phyloP scores from a whole-genome alignment of 2,329 filamentous ascomycete species.

The Penicillium sp. region DNA sequence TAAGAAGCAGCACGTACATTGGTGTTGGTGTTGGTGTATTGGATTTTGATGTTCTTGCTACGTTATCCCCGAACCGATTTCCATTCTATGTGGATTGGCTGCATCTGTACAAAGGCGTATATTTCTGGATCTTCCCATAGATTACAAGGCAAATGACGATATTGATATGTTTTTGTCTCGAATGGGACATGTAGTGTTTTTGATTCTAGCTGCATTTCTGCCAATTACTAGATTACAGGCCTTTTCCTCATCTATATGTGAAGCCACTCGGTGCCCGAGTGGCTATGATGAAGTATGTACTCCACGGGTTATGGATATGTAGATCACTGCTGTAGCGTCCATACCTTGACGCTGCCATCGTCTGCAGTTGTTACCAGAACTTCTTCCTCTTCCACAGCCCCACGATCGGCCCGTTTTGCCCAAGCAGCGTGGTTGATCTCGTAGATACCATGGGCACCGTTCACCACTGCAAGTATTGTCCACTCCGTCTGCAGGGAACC shows the following conservation, averaged over 20 bases:
- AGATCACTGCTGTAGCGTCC: slow-evolving; percentile 55
- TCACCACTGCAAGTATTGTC: slow-evolving; percentile 67
- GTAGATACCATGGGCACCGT: slow-evolving; percentile 83
- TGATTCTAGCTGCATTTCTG: neutral
- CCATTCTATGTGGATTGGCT: neutral
- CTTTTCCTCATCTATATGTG: neutral
- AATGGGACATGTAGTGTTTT: neutral
- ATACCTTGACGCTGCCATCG: slow-evolving; percentile 83
- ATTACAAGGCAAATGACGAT: slow-evolving; percentile 3
- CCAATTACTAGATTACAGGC: neutral
- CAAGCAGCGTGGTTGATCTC: slow-evolving; percentile 92
- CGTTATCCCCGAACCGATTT: neutral
- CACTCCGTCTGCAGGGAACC: slow-evolving; percentile 56
- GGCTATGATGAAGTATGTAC: neutral
- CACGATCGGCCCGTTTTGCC: slow-evolving; percentile 72
- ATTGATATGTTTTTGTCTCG: neutral
- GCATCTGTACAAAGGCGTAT: slow-evolving; percentile 7
- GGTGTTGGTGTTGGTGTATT: neutral
- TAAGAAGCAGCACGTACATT: neutral
- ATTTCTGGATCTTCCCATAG: neutral
- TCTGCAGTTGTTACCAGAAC: slow-evolving; percentile 90
- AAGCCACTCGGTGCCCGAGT: neutral
- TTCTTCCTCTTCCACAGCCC: slow-evolving; percentile 66
- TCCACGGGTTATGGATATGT: neutral
- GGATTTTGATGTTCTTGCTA: neutral